phyloP scores from a whole-genome alignment of 148 eudicot species.

The Nyssa sinensis region DNA sequence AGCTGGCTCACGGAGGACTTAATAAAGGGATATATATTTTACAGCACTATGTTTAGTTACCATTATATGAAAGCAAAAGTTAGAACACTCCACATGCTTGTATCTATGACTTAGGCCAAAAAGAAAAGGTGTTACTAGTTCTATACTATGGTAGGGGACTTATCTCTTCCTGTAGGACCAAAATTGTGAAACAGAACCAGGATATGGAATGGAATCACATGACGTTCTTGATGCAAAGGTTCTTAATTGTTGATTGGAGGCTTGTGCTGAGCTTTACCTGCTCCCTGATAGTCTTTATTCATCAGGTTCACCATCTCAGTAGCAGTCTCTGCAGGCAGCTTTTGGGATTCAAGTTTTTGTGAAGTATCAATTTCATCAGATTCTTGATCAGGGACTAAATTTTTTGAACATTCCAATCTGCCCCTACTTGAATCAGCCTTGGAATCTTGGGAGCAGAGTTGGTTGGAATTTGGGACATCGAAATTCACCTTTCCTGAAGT shows the following conservation, averaged over 20 bases:
- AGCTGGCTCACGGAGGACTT: too few species aligned
- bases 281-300: constrained; percentile 21
- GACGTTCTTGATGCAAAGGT: constrained; percentile 12
- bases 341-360: constrained; percentile 4
- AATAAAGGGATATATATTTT: not conserved
- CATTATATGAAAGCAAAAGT: not conserved
- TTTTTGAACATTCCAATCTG: too few species aligned
- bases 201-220: constrained; percentile 2
- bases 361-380: not conserved
- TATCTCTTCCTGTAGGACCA: not conserved
- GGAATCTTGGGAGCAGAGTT: too few species aligned
- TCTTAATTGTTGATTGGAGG: constrained; percentile 17
- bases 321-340: not conserved
- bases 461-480: too few species aligned
- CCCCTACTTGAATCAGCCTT: too few species aligned
- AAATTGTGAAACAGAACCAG: not conserved
- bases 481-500: too few species aligned
- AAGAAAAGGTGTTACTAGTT: not conserved
- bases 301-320: constrained; percentile 7
- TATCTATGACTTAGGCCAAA: not conserved
- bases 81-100: not conserved
- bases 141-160: not conserved
- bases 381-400: too few species aligned
- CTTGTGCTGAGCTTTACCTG: constrained; percentile 4
- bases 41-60: not conserved